phyloP scores from a whole-genome alignment of 371 early-diverging fungal species.

The Mortierella sp. region DNA sequence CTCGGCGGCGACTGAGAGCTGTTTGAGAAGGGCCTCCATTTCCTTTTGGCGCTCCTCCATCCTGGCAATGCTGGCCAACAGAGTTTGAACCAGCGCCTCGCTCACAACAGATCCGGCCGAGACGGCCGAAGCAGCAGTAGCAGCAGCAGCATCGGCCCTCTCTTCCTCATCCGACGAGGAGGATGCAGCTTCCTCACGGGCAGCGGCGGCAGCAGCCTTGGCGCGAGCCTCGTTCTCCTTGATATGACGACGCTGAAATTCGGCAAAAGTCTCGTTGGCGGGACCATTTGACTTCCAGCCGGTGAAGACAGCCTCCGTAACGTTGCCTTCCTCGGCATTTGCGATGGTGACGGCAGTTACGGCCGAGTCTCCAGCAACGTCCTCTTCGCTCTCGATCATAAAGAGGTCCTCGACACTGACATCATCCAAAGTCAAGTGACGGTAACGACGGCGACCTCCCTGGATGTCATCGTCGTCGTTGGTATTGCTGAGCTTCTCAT shows the following conservation, averaged over 20 bases:
- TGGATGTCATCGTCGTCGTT: slow-evolving; percentile 35
- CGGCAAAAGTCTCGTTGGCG: slow-evolving; percentile 33
- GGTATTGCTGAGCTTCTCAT: slow-evolving; percentile 27
- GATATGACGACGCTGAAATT: slow-evolving; percentile 37
- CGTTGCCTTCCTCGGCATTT: slow-evolving; percentile 42
- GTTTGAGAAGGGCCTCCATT: slow-evolving; percentile 31
- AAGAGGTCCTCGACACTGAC: slow-evolving; percentile 36
- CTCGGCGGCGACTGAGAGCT: neutral
- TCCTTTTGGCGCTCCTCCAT: slow-evolving; percentile 53
- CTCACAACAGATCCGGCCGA: slow-evolving; percentile 19
- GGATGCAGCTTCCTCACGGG: neutral
- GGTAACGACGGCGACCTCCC: slow-evolving; percentile 44
- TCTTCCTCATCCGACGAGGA: neutral
- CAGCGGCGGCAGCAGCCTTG: slow-evolving; percentile 21
- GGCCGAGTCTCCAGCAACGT: neutral
- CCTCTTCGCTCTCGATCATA: slow-evolving; percentile 15
- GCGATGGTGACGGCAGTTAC: slow-evolving; percentile 14
- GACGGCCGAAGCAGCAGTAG: neutral
- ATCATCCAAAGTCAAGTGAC: slow-evolving; percentile 38
- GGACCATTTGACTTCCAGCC: slow-evolving; percentile 14
- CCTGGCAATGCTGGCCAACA: slow-evolving; percentile 41
- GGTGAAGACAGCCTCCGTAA: slow-evolving; percentile 8
- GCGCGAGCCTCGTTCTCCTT: slow-evolving; percentile 29
- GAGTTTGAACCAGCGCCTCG: slow-evolving; percentile 35
- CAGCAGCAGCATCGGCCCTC: neutral